phyloP scores from a whole-genome alignment of 1,284 basidiomycete genomes.

The Sporisorium reilianum region DNA sequence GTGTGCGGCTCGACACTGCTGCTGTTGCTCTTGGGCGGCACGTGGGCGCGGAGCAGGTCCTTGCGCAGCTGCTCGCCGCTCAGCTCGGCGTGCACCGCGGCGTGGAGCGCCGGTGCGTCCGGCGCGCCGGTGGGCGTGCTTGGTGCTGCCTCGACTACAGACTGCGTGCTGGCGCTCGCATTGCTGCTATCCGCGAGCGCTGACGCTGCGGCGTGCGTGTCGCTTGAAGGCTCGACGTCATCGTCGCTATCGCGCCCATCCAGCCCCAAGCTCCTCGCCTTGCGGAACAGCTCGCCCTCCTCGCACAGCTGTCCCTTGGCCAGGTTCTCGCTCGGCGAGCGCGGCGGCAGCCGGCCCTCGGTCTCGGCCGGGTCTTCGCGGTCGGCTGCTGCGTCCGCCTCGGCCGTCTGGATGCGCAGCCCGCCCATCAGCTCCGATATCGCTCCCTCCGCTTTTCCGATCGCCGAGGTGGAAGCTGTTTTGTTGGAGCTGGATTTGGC shows the following conservation, averaged over 20 bases:
- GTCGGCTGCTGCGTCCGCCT: constrained; percentile 18
- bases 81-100: constrained; percentile 26
- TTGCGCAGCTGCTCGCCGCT: constrained; percentile 56
- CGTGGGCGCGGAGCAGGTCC: constrained; percentile 45
- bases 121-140: neutral
- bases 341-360: constrained; percentile 1
- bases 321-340: constrained; percentile 36
- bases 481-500: neutral
- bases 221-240: constrained; percentile 1
- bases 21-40: constrained; percentile 28
- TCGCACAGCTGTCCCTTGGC: constrained; percentile 60
- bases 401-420: constrained; percentile 11
- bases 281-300: constrained; percentile 62
- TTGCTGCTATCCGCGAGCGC: neutral
- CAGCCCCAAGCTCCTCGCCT: constrained; percentile 44
- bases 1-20: neutral
- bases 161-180: neutral
- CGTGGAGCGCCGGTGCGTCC: neutral
- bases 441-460: neutral
- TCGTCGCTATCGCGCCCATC: constrained; percentile 27
- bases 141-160: neutral
- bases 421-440: constrained; percentile 15
- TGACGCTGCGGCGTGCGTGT: neutral
- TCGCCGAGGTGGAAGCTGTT: neutral
- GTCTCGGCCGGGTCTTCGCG: constrained; percentile 19